Evolutionary conservation across 2,329 filamentous ascomycete species (phyloP).

Genomic region (Trichothecium roseum): DNA sequence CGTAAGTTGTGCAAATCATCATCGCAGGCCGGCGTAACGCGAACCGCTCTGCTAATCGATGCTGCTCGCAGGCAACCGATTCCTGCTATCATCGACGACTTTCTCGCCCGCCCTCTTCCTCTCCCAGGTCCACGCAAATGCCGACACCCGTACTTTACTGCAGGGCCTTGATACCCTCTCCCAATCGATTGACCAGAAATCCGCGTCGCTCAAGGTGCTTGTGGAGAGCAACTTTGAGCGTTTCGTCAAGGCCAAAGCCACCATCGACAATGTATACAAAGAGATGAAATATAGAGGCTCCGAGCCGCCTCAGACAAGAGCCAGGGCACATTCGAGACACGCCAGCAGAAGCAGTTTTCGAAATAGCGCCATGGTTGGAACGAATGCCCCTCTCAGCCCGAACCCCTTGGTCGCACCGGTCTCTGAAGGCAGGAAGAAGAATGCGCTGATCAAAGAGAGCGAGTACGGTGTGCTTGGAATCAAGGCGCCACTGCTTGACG

Average conservation of each 20-base stretch:
- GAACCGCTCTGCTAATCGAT: background rate
- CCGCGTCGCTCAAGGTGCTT: slow-evolving; percentile 86
- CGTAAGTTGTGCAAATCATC: slow-evolving; percentile 38
- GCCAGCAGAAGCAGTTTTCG: slow-evolving; percentile 58
- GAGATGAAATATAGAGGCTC: slow-evolving; percentile 77
- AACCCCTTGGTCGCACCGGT: slow-evolving; percentile 20
- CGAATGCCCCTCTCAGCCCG: slow-evolving; percentile 18
- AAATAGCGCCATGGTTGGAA: slow-evolving; percentile 32
- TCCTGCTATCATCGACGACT: slow-evolving; percentile 87
- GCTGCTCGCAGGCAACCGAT: slow-evolving; percentile 64
- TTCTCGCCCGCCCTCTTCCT: slow-evolving; percentile 90
- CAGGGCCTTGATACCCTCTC: slow-evolving; percentile 78
- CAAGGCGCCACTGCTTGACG: slow-evolving; percentile 77
- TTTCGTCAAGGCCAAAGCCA: slow-evolving; percentile 94
- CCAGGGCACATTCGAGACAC: slow-evolving; percentile 50
- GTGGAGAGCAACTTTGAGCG: slow-evolving; percentile 98
- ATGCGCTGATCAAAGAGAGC: slow-evolving; percentile 83
- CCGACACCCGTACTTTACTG: slow-evolving; percentile 72
- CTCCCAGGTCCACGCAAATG: slow-evolving; percentile 79
- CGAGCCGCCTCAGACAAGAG: slow-evolving; percentile 36
- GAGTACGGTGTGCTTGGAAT: slow-evolving; percentile 85
- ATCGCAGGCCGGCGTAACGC: background rate
- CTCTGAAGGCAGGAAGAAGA: slow-evolving; percentile 63
- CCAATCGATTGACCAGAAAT: slow-evolving; percentile 93
- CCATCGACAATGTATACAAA: slow-evolving; percentile 96